Evolutionary conservation across 2,329 filamentous ascomycete genomes (phyloP).

Genomic region (Aspergillus amoenus): DNA sequence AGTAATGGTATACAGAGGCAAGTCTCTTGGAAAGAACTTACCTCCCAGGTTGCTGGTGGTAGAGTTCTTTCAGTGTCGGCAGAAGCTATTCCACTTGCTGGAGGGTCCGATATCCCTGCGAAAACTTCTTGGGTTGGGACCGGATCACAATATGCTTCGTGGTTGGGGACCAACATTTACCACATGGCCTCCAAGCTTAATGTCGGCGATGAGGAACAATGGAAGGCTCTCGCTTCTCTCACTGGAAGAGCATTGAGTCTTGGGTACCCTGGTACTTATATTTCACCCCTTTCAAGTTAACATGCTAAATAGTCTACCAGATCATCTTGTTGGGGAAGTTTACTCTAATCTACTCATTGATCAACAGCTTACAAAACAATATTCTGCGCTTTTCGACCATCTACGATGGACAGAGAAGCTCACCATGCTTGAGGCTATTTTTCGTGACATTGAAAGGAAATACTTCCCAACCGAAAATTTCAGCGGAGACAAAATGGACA

Average conservation of each 20-base stretch:
- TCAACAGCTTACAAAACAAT: constrained; percentile 24
- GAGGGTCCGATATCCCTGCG: constrained; percentile 25
- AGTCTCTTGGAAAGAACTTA: constrained; percentile 63
- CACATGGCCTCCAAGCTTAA: constrained; percentile 45
- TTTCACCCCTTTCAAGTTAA: neutral
- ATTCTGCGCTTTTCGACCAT: constrained; percentile 40
- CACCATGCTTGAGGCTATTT: constrained; percentile 44
- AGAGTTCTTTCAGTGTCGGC: constrained; percentile 59
- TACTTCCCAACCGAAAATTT: constrained; percentile 33
- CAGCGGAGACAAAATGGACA: constrained; percentile 10
- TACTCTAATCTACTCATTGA: constrained; percentile 38
- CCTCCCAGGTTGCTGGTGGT: constrained; percentile 60
- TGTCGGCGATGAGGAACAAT: constrained; percentile 27
- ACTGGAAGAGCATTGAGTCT: constrained; percentile 64
- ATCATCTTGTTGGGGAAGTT: constrained; percentile 41
- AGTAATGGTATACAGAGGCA: constrained; percentile 46
- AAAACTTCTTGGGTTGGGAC: constrained; percentile 61
- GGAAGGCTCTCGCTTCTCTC: constrained; percentile 45
- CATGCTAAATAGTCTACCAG: constrained; percentile 28
- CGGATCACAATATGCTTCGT: constrained; percentile 64
- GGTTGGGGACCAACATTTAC: constrained; percentile 68
- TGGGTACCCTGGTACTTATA: constrained; percentile 65
- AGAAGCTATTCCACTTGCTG: constrained; percentile 50
- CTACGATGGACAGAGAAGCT: constrained; percentile 52
- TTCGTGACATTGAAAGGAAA: constrained; percentile 44